Percentiles rank a stretch among this genome's conserved stretches.
phyloP scores from a whole-genome alignment of 2,329 filamentous ascomycete species.

The Ascochyta lentis region DNA sequence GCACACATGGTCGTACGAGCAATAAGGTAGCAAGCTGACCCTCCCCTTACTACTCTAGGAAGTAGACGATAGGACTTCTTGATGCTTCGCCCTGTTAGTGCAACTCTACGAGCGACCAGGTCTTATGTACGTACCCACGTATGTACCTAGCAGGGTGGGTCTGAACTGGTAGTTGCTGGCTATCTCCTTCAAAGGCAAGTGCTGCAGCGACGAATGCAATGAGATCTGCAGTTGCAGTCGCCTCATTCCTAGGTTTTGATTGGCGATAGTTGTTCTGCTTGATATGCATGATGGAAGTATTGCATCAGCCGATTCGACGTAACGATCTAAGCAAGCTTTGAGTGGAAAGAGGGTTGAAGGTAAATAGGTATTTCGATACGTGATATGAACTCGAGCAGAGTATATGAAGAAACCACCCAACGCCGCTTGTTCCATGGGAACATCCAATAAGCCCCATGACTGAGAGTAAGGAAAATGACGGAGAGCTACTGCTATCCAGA shows the following conservation, averaged over 20 bases:
- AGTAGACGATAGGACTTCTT: neutral
- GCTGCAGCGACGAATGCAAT: neutral
- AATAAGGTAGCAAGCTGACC: neutral
- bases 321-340: neutral
- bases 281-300: neutral
- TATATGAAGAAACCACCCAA: neutral
- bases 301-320: neutral
- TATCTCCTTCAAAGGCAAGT: neutral
- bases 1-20: conserved; percentile 9
- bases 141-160: neutral
- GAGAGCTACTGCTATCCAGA: conserved; percentile 5
- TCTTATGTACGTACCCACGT: neutral
- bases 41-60: neutral
- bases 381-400: neutral
- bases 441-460: conserved; percentile 1
- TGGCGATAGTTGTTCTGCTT: neutral
- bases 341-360: neutral
- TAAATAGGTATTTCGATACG: neutral
- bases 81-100: neutral
- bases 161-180: neutral
- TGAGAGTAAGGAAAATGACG: conserved; percentile 7
- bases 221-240: neutral
- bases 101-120: neutral
- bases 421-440: conserved; percentile 14
- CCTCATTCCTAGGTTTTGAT: neutral